These are phyloP conservation scores for Malus asiatica DNA, from an alignment of 306 rosid species.

Conservation along the genomic window DNA sequence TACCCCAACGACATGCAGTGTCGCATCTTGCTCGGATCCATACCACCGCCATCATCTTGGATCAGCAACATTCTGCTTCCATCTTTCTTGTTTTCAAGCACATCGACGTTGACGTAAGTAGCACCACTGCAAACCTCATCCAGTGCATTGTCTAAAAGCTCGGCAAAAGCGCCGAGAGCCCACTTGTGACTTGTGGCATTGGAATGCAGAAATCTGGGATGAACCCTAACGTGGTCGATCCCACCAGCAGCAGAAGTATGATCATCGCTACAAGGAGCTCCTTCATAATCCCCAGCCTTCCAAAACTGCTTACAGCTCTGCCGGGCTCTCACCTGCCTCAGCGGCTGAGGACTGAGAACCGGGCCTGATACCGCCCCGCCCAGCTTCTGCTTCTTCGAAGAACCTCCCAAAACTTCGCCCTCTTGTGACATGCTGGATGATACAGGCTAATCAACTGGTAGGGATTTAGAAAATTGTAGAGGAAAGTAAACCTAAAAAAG, in stretches of 20 bases:
- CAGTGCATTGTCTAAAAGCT: not conserved
- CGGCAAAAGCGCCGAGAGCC: not conserved
- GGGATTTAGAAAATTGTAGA: not conserved
- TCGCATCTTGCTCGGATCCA: not conserved
- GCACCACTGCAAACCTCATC: not conserved
- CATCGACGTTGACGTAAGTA: not conserved
- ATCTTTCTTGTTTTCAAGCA: not conserved
- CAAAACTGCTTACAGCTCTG: not conserved
- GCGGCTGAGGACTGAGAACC: not conserved
- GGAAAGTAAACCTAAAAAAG: not conserved
- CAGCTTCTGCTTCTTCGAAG: not conserved
- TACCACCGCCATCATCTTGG: not conserved
- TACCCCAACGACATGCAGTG: not conserved
- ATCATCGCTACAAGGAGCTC: not conserved
- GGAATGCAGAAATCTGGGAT: not conserved
- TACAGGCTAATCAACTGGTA: not conserved
- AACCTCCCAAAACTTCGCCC: not conserved
- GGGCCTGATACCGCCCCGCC: not conserved
- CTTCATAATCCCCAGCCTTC: not conserved
- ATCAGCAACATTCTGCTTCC: not conserved
- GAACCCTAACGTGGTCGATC: not conserved
- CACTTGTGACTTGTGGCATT: not conserved
- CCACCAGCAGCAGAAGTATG: not conserved
- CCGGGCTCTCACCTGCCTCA: not conserved
- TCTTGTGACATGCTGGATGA: not conserved